These are phyloP conservation scores for Pouteria campechiana DNA, from an alignment of 179 eudicot genomes.

Conservation along the genomic window DNA sequence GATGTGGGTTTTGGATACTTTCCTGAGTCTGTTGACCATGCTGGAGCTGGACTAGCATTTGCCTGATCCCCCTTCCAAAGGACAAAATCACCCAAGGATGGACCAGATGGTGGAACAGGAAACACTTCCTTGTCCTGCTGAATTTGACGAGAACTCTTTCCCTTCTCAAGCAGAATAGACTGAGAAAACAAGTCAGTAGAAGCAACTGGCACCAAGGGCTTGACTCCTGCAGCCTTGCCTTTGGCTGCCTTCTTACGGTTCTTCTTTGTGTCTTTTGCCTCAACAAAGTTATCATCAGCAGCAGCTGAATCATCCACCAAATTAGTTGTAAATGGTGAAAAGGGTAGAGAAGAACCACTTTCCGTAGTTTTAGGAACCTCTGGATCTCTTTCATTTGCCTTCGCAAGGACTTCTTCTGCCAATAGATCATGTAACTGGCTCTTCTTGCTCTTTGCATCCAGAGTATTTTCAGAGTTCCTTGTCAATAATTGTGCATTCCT, in stretches of 20 bases:
- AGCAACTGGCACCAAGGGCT: conserved; percentile 26
- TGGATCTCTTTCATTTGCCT: conserved; percentile 31
- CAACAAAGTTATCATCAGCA: conserved; percentile 59
- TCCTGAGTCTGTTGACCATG: conserved; percentile 81
- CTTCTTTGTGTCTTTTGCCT: conserved; percentile 92
- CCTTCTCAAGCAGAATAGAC: conserved; percentile 59
- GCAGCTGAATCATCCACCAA: conserved; percentile 25
- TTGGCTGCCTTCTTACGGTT: conserved; percentile 90
- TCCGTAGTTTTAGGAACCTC: conserved; percentile 27
- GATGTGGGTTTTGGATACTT: conserved; percentile 59
- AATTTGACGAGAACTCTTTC: conserved; percentile 33
- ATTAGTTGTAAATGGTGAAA: conserved; percentile 18
- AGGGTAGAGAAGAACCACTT: conserved; percentile 15
- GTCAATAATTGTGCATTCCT: conserved; percentile 14
- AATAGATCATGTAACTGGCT: conserved; percentile 71
- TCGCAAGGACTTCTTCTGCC: conserved; percentile 44
- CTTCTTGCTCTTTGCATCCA: conserved; percentile 33
- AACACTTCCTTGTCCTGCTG: conserved; percentile 64
- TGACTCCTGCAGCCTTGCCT: conserved; percentile 51
- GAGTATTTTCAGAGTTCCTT: conserved; percentile 23
- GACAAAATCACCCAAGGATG: conserved; percentile 91
- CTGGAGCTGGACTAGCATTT: conserved; percentile 60
- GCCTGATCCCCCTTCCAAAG: conserved; percentile 79
- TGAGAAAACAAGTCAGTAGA: conserved; percentile 29
- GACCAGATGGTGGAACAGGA: conserved; percentile 73